Percentiles rank a stretch among this genome's conserved stretches.
phyloP scores from a whole-genome alignment of 2,329 filamentous ascomycete genomes.

The Cercospora canescens region DNA sequence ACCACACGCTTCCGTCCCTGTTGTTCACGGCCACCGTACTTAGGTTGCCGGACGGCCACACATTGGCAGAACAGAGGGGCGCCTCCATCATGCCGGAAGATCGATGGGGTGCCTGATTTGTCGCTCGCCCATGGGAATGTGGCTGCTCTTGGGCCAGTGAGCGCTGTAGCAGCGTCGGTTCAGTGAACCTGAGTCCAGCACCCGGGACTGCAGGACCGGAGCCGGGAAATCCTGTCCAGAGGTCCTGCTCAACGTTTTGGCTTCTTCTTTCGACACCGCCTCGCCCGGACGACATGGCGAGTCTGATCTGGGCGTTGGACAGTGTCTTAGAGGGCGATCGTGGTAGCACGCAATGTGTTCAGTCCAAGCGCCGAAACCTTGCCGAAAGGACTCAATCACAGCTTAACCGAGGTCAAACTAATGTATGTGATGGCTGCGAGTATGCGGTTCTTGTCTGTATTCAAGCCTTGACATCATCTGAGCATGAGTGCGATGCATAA shows the following conservation, averaged over 20 bases:
- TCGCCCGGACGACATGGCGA: constrained; percentile 4
- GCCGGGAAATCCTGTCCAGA: neutral
- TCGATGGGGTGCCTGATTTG: neutral
- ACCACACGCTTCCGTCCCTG: neutral
- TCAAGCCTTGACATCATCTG: constrained; percentile 6
- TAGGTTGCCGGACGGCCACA: neutral
- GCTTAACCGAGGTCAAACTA: constrained; percentile 7
- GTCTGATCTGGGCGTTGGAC: neutral
- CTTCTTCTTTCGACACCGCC: neutral
- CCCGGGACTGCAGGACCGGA: neutral
- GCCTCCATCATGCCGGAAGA: neutral
- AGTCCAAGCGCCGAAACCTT: constrained; percentile 6
- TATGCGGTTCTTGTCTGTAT: neutral
- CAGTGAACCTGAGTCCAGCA: neutral
- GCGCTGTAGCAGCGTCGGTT: constrained; percentile 1
- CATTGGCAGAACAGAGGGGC: neutral
- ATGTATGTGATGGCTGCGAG: constrained; percentile 4
- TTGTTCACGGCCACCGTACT: neutral
- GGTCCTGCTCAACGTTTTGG: constrained; percentile 1
- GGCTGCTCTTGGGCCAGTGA: neutral
- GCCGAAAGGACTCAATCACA: neutral
- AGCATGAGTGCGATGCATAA: neutral
- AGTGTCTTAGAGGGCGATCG: constrained; percentile 4
- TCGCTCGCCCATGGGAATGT: neutral
- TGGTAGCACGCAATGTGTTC: neutral